phyloP scores from a whole-genome alignment of 1,284 basidiomycete genomes.

The Ceratobasidium sp. region DNA sequence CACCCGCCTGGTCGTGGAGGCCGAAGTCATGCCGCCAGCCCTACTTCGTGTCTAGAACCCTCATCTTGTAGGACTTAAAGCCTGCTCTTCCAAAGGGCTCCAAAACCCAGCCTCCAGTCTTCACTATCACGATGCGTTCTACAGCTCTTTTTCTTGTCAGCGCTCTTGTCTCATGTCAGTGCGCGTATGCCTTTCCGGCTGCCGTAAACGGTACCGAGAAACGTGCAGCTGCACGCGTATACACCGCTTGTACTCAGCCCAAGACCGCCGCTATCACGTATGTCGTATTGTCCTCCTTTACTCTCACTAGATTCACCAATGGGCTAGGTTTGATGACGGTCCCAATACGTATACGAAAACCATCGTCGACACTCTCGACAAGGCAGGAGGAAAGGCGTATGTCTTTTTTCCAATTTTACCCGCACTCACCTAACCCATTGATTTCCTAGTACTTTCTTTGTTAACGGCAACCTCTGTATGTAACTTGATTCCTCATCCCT shows the following conservation, averaged over 20 bases:
- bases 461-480: slow-evolving; percentile 41
- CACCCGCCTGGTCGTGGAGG: background rate
- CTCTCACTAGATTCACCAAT: background rate
- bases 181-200: background rate
- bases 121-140: slow-evolving; percentile 2
- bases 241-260: slow-evolving; percentile 31
- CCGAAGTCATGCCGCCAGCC: background rate
- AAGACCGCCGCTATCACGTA: slow-evolving; percentile 34
- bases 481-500: background rate
- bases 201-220: slow-evolving; percentile 14
- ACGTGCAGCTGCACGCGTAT: slow-evolving; percentile 23
- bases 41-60: background rate
- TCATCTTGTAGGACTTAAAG: slow-evolving; percentile 1
- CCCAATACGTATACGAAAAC: slow-evolving; percentile 33
- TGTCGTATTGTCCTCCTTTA: background rate
- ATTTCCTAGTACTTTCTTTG: slow-evolving; percentile 15
- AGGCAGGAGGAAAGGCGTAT: slow-evolving; percentile 35
- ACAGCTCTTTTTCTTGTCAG: background rate
- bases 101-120: background rate
- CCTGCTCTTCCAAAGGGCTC: background rate
- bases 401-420: background rate
- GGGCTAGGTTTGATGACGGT: slow-evolving; percentile 23
- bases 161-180: slow-evolving; percentile 9
- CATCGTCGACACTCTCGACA: slow-evolving; percentile 29
- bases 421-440: background rate